phyloP scores from a whole-genome alignment of 176 grass and related monocot species.

The Hyparrhenia diplandra region DNA sequence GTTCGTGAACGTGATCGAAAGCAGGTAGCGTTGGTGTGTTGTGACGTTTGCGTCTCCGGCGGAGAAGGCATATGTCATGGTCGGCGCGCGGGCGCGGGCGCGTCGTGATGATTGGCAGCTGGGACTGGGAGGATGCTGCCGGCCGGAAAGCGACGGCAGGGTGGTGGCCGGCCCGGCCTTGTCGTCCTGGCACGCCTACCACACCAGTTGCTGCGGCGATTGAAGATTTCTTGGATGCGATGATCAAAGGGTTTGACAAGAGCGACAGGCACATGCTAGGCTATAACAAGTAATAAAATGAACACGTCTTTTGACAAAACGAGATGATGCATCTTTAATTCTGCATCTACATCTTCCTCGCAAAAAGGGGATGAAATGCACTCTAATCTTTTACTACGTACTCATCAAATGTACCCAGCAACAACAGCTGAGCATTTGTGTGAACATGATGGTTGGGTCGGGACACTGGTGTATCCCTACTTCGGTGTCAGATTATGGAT shows the following conservation, averaged over 20 bases:
- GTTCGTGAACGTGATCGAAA: not conserved
- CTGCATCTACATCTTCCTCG: not conserved
- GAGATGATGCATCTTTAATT: not conserved
- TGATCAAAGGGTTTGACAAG: slow-evolving; percentile 12
- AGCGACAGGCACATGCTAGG: not conserved
- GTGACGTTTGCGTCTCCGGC: slow-evolving; percentile 6
- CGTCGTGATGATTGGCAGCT: slow-evolving; percentile 19
- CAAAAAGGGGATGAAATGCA: not conserved
- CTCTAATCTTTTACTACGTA: not conserved
- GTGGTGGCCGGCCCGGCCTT: not conserved
- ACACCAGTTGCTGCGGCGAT: not conserved
- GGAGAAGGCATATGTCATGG: slow-evolving; percentile 48
- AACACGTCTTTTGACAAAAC: not conserved
- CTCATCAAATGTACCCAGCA: not conserved
- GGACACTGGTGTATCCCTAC: no score
- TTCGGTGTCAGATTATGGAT: no score
- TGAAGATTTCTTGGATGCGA: slow-evolving; percentile 10
- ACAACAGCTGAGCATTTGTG: not conserved
- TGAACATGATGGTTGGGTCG: no score
- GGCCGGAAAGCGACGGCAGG: not conserved
- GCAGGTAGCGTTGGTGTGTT: not conserved
- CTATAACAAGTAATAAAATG: not conserved
- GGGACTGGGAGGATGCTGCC: not conserved
- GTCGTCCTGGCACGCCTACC: not conserved
- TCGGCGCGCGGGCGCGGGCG: slow-evolving; percentile 32